Evolutionary conservation across 768 basidiomycete species (phyloP), one percentile per base, ranked within the genome.

Genomic region (Pleurotus cornucopiae): DNA sequence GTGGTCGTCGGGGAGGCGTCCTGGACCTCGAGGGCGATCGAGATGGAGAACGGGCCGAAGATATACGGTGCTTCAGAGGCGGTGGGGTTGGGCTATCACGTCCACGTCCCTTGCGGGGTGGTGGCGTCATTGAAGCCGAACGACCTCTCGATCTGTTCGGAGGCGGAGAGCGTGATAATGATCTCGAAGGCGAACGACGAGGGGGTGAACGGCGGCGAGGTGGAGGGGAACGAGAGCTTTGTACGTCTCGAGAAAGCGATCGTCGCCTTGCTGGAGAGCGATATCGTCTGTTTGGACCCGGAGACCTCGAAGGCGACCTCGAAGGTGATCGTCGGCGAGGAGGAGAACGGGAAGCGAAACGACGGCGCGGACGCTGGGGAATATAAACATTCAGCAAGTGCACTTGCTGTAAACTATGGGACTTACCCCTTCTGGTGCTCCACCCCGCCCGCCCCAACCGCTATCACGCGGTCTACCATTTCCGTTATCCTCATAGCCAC

Each of bases 361-460:
- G 76, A 55, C 81, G 79, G 41, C 74, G 72, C 38, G 76, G 74
- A 40, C 73, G 69, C 76, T 79, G 66, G 16, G 56, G 49, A 53
- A 56, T 43, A n/a, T 52, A 25, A 20, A 37, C 34, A 43, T 62
- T 25, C 68, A 53, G 38, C 49, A 48, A 46, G 11, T 43, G 49
- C 40, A n/a, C 37, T 34, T 18, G 56, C 37, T 14, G 21, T 46
- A 7, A 41, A 54, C 9, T 23, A 25, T 18, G 46, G 51, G 40
- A 59, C 67, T 30, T 60, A 65, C 65, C 57, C 73, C 63, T 59
- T 71, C 73, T 26, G 65, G 64, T 6, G 69, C 67, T 6, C 72
- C 68, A 43, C 70, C 66, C 40, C 88, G 74, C 7, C 67, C 72
- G 53, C 88, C 84, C 87, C 89, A 89, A 1, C 88, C 88, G n/a